Base-by-base conservation (phyloP, 305 asterid genomes). In the Solanum hybrid region DNA sequence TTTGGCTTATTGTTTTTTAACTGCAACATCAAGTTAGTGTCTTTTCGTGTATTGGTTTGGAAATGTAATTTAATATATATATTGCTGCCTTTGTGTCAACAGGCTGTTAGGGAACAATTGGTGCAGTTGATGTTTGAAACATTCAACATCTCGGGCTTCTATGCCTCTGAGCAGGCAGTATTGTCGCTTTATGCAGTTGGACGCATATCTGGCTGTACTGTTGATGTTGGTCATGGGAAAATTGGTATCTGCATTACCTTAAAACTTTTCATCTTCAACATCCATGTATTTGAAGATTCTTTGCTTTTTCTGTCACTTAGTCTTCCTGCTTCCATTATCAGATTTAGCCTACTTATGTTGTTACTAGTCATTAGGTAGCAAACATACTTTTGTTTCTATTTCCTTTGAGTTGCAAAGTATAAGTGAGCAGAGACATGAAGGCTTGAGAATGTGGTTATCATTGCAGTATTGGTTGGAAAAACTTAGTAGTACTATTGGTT, bases 121-220 rank as follows among this genome's bases (percentile, higher is more conserved):
- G 99, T 97, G 93, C 99, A 97, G 80, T 64, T 97, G 96, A 95
- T 97, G 99, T 97, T 97, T 93, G 99, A 97, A 89, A 97, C 96
- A 10, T 97, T 97, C 93, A 96, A 97, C 85, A 93, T 97, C 88
- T 95, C 98, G 36, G 99, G 99, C 46, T 97, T 97, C 92, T 97
- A 94, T 92, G 99, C 99, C 73, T 94, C 97, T 89, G 99, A 97
- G 95, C 99, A 97, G 93, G 98, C 99, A 81, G 99, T 97, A 71
- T 89, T 96, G 66, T 97, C 99, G 37, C 99, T 96, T 88, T 97
- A 97, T 95, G 99, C 99, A 24, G 97, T 96, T 22, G 99, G 99
- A 85, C 98, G 99, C 86, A 97, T 97, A 92, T 97, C 99, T 13
- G 99, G 99, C 88, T 97, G 99, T 93, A 92, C 98, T 27, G 97